Evolutionary conservation across 148 eudicot genomes (phyloP), one percentile per base, ranked within the genome.

Genomic region (Silene latifolia): DNA sequence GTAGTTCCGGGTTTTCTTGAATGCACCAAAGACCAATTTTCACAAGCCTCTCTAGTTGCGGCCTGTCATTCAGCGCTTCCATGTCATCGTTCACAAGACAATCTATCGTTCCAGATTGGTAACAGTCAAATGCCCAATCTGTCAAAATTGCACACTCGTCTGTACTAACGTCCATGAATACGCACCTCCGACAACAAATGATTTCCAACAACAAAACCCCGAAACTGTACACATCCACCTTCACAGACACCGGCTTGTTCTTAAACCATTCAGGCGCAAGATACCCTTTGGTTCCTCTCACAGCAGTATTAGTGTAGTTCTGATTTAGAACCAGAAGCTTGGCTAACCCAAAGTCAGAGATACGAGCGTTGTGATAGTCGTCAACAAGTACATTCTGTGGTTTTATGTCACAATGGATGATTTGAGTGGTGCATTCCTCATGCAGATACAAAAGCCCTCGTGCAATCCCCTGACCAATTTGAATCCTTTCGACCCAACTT

Each of bases 241-340:
- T 88, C 12, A 68, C 81, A 0, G 84, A 84, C 29, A 87, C 59
- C 9, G 82, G 86, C 39, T 69, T 81, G 83, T 79, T 77, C 65
- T 81, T 89, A 71, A 89, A 89, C 93, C 90, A 89, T 24, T 89
- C 93, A 18, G 93, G 90, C 17, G 93, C 88, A 58, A 89, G 80
- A 67, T 87, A 89, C 18, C 89, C 91, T 78, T 83, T 89, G 13
- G 91, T 89, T 19, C 89, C 93, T 65, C 91, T 82, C 29, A 89
- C 78, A 15, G 67, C 77, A 1, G 89, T 86, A 25, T 57, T 62
- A 11, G 93, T 88, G 4, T 80, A 82, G 68, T 83, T 89, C 77
- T 87, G 86, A 27, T 79, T 69, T 39, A 83, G 76, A 73, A 48
- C 79, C 84, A 89, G n/a, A 42, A 84, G 87, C 78, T 87, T 89